Evolutionary conservation across 1,139 yeast species (phyloP).

Genomic region (Zhuliangozyma parablackwelliae): DNA sequence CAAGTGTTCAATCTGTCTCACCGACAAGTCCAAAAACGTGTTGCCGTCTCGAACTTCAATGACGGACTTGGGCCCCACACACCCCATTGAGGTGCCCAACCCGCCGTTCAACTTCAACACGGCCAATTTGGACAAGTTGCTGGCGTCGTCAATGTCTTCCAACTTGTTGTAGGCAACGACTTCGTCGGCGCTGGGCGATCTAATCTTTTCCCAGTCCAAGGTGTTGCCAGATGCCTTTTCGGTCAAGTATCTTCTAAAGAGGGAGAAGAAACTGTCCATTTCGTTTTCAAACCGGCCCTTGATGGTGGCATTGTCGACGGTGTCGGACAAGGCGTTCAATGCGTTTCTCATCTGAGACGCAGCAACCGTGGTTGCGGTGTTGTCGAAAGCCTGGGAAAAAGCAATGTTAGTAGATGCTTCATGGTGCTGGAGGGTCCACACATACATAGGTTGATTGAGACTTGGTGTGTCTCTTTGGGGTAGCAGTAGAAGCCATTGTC

Average conservation of each 20-base stretch:
- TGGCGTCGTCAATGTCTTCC: constrained; percentile 24
- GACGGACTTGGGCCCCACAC: constrained; percentile 97
- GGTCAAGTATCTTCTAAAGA: constrained; percentile 85
- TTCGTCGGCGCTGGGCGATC: constrained; percentile 82
- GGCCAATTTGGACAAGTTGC: constrained; percentile 77
- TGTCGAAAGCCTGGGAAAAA: constrained; percentile 70
- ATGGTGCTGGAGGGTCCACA: constrained; percentile 9
- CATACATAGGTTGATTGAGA: constrained; percentile 66
- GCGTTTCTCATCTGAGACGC: constrained; percentile 98
- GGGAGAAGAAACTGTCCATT: constrained; percentile 91
- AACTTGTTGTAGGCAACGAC: constrained; percentile 73
- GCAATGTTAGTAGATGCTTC: constrained; percentile 18
- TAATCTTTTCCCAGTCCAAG: constrained; percentile 92
- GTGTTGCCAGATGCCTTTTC: constrained; percentile 86
- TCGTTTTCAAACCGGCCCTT: constrained; percentile 76
- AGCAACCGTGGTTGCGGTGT: constrained; percentile 91
- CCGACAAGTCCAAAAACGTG: constrained; percentile 90
- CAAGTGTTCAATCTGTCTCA: constrained; percentile 93
- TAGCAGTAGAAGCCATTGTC: constrained; percentile 3
- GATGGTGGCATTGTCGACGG: constrained; percentile 55
- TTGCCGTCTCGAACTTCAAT: constrained; percentile 98
- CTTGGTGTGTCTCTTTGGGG: constrained; percentile 61
- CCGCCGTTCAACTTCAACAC: constrained; percentile 97
- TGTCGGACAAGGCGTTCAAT: constrained; percentile 81
- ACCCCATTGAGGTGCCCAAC: constrained; percentile 98